Evolutionary conservation across 208 protist species (phyloP).

Genomic region (Trypanosoma mega): DNA sequence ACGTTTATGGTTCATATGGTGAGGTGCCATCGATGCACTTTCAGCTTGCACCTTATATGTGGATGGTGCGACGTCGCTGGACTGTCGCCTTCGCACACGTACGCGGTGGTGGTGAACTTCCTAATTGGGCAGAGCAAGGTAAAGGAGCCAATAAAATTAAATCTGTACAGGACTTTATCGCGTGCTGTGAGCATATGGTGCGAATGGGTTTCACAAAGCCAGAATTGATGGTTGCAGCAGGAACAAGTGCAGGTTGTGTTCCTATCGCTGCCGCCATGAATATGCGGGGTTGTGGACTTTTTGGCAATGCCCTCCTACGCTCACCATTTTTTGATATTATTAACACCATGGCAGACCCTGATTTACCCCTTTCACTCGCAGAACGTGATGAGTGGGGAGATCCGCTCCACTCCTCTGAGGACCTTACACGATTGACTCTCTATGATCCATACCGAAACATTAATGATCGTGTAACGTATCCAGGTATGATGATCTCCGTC

Average conservation of each 20-base stretch:
- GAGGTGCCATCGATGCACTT: conserved; percentile 92
- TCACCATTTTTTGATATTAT: conserved; percentile 94
- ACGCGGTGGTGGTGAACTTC: conserved; percentile 91
- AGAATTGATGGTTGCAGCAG: conserved; percentile 86
- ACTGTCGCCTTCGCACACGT: conserved; percentile 92
- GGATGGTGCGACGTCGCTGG: conserved; percentile 89
- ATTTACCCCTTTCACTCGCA: conserved; percentile 87
- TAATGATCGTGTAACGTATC: conserved; percentile 88
- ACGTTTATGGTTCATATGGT: conserved; percentile 90
- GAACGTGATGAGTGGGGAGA: conserved; percentile 96
- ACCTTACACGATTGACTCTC: conserved; percentile 59
- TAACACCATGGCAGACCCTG: conserved; percentile 91
- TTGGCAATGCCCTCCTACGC: conserved; percentile 80
- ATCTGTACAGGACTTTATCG: conserved; percentile 91
- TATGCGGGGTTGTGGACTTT: conserved; percentile 83
- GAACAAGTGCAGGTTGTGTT: conserved; percentile 92
- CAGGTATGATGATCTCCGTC: conserved; percentile 89
- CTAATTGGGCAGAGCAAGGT: conserved; percentile 78
- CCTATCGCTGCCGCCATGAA: conserved; percentile 94
- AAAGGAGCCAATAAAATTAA: conserved; percentile 86
- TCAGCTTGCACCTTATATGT: conserved; percentile 93
- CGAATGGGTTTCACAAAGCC: conserved; percentile 83
- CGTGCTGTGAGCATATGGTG: conserved; percentile 92
- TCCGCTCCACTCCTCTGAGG: conserved; percentile 71
- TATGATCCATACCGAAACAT: conserved; percentile 93